Evolutionary conservation across 2,329 filamentous ascomycete genomes (phyloP), one percentile per base, ranked within the genome.

Genomic region (Fusarium sp.): DNA sequence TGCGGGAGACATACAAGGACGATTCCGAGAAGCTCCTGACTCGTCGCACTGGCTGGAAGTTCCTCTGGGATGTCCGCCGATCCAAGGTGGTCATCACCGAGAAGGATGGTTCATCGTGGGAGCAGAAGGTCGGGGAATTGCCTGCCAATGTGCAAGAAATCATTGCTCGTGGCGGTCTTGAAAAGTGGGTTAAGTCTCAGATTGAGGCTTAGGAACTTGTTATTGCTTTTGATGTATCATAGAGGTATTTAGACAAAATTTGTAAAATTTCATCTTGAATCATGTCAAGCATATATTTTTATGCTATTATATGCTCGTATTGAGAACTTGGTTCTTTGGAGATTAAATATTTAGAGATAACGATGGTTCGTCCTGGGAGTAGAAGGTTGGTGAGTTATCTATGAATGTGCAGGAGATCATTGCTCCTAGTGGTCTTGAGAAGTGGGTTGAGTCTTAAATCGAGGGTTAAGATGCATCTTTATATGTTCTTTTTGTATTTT

Each of bases 131-230:
- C 1, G 92, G 92, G 9, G 91, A 96, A 82, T 77, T 97, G 65
- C 92, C 93, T 15, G 88, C 91, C 0, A 97, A 95, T 75, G 91
- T 97, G 56, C 94, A 97, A 78, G 92, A 92, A 74, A 94, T 95
- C 57, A 92, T 95, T 73, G 90, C 92, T 1, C 79, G 85, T 49
- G 92, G 92, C 4, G 93, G 93, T 0, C 75, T 96, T 62, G 92
- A 94, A 83, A 90, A 89, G 67, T 96, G 93, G 93, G 91, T 96
- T 11, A 91, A 91, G 84, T 83, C 85, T 57, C 84, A 92, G 77
- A 91, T 94, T 46, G 35, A 49, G 43, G 60, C 60, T 15, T 65
- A 44, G 11, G 17, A 4, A n/a, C 15, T 44, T n/a, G 44, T 17
- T 15, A 13, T 37, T 30, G n/a, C 13, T 47, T 64, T 58, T 40